Evolutionary conservation across 768 basidiomycete species (phyloP), one percentile per base, ranked within the genome.

Genomic region (Royoungia palumana): DNA sequence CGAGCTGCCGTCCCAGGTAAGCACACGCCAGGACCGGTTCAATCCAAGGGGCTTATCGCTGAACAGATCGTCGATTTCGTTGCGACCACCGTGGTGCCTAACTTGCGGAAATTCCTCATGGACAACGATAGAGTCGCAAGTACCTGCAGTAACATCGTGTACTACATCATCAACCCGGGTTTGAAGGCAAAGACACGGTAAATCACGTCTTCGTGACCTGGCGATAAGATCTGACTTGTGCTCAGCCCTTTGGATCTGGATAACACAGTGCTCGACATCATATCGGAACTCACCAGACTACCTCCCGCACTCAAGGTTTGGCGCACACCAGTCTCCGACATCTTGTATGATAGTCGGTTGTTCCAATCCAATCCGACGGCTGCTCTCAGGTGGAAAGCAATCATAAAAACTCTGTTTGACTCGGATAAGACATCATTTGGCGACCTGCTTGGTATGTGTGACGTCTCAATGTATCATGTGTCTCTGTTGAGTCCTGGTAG

Each of bases 391-490:
- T 99, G 95, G 93, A 79, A 78, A 61, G 76, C 82, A 0, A 79
- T 97, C 39, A 72, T 97, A 44, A 87, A 83, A 56, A 73, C 84
- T 4, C 65, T 96, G 41, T 87, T 95, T 63, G 87, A 93, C 59
- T 76, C 80, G 1, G 96, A 99, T 63, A 94, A 88, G 69, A 80
- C 88, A 17, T 82, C 89, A 0, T 81, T 99, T 53, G 71, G 81
- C 2, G 96, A 99, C 53, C 70, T 97, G 5, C 74, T 96, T 14
- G 77, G 94, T 93, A 60, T 52, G 78, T 68, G 62, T 35, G 5
- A 50, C 21, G 36, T 63, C 12, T 50, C 71, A 16, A 58, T 69
- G 47, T 39, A 16, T 64, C 64, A 35, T 47, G 48, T n/a, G 65
- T 69, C 34, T 6, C 47, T 17, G 35, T 21, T 49, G 35, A 65